Conservation (phyloP, 768 basidiomycete species). For the Podaxis sp. region DNA sequence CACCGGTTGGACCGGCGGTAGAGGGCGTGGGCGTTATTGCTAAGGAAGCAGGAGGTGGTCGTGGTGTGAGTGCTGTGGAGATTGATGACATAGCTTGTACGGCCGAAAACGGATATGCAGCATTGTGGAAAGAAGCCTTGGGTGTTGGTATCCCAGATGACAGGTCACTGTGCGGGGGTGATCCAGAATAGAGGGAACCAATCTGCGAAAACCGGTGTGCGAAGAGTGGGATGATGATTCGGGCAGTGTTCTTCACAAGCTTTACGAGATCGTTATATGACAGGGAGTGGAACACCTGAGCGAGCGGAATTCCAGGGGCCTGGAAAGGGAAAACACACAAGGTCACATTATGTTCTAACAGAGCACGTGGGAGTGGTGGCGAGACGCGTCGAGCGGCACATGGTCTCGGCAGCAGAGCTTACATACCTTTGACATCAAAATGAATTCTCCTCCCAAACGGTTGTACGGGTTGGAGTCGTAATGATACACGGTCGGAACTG, state of each 20-base stretch:
- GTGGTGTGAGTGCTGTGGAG: slow-evolving; percentile 18
- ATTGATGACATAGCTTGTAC: slow-evolving; percentile 30
- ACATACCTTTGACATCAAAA: slow-evolving; percentile 81
- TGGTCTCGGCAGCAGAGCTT: background rate
- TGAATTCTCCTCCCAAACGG: slow-evolving; percentile 79
- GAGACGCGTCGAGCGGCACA: background rate
- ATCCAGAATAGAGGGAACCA: slow-evolving; percentile 67
- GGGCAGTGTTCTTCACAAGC: slow-evolving; percentile 65
- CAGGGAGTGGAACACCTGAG: slow-evolving; percentile 67
- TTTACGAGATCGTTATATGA: slow-evolving; percentile 58
- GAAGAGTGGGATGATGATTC: slow-evolving; percentile 67
- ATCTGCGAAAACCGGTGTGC: slow-evolving; percentile 72
- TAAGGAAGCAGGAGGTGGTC: slow-evolving; percentile 22
- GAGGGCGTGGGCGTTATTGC: slow-evolving; percentile 17
- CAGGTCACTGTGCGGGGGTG: slow-evolving; percentile 28
- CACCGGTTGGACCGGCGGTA: background rate
- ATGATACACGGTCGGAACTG: slow-evolving; percentile 71
- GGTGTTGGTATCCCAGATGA: slow-evolving; percentile 40
- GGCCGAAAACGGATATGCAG: slow-evolving; percentile 41
- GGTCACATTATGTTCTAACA: slow-evolving; percentile 17
- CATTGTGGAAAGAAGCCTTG: slow-evolving; percentile 33
- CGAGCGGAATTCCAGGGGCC: slow-evolving; percentile 72
- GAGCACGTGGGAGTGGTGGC: slow-evolving; percentile 7
- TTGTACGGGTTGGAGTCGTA: slow-evolving; percentile 85
- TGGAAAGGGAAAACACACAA: slow-evolving; percentile 22